These are phyloP conservation scores for Solanum neorickii DNA, from an alignment of 257 asterid genomes.

Conservation along the genomic window DNA sequence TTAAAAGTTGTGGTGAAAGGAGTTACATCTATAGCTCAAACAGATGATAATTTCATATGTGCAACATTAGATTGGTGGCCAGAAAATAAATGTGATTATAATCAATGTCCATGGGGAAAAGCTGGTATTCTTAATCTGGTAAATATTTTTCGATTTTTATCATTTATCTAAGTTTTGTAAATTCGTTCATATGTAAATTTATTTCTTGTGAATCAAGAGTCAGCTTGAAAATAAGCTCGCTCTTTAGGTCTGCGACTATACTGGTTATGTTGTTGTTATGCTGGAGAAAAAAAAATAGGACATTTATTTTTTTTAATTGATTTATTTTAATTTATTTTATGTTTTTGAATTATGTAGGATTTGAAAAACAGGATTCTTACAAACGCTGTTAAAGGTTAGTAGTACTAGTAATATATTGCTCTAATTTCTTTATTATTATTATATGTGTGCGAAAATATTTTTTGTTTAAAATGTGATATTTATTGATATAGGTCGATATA, in stretches of 20 bases:
- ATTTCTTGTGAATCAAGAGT: no score
- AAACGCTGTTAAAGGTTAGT: slow-evolving; percentile 59
- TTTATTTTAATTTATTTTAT: neutral
- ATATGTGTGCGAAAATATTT: no score
- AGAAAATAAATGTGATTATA: slow-evolving; percentile 46
- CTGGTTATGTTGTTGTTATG: neutral
- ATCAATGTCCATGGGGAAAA: slow-evolving; percentile 66
- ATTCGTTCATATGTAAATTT: no score
- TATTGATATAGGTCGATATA: neutral
- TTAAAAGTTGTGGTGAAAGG: slow-evolving; percentile 37
- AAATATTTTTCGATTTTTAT: neutral
- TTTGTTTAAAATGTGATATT: no score
- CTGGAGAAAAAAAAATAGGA: neutral
- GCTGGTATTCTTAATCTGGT: slow-evolving; percentile 59
- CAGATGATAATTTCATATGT: slow-evolving; percentile 64
- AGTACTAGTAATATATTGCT: neutral
- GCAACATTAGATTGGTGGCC: slow-evolving; percentile 93
- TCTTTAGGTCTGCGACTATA: no score
- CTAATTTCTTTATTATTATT: neutral
- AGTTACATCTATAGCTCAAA: slow-evolving; percentile 31
- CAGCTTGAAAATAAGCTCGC: no score
- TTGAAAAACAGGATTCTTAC: slow-evolving; percentile 46
- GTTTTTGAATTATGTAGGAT: slow-evolving; percentile 26
- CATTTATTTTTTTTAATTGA: neutral
- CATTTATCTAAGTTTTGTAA: neutral